These are phyloP conservation scores for Diutina rugosa DNA, from an alignment of 1,139 yeast species.

Conservation along the genomic window DNA sequence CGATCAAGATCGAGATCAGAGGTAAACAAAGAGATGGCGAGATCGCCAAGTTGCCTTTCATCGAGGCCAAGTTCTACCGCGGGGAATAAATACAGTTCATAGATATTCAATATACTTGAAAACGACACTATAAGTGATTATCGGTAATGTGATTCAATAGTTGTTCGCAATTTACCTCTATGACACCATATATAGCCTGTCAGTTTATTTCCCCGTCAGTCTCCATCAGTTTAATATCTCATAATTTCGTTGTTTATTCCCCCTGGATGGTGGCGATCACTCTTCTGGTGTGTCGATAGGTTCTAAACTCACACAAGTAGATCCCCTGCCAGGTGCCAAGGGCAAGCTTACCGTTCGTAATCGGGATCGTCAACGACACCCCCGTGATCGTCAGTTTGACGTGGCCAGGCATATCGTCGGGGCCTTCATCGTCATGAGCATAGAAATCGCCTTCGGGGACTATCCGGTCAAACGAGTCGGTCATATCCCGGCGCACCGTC, in stretches of 20 bases:
- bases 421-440: slow-evolving; percentile 62
- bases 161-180: too few relatives aligned
- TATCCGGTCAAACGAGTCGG: slow-evolving; percentile 44
- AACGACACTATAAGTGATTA: too few relatives aligned
- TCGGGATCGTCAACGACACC: slow-evolving; percentile 53
- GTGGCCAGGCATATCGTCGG: slow-evolving; percentile 80
- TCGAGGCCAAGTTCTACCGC: slow-evolving; percentile 50
- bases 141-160: too few relatives aligned
- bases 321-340: slow-evolving; percentile 84
- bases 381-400: slow-evolving; percentile 58
- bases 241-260: too few relatives aligned
- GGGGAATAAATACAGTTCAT: not conserved
- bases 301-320: slow-evolving; percentile 62
- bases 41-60: slow-evolving; percentile 75
- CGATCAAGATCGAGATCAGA: slow-evolving; percentile 63
- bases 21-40: slow-evolving; percentile 70
- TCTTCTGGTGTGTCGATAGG: slow-evolving; percentile 46
- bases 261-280: slow-evolving; percentile 71
- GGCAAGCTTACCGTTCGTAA: slow-evolving; percentile 51
- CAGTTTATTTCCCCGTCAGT: too few relatives aligned
- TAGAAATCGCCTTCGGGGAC: slow-evolving; percentile 62
- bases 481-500: slow-evolving; percentile 62
- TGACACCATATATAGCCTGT: too few relatives aligned
- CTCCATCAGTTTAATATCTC: too few relatives aligned
- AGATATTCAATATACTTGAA: too few relatives aligned